phyloP scores from a whole-genome alignment of 169 alveolate genomes.

The Plasmodium reichenowi region DNA sequence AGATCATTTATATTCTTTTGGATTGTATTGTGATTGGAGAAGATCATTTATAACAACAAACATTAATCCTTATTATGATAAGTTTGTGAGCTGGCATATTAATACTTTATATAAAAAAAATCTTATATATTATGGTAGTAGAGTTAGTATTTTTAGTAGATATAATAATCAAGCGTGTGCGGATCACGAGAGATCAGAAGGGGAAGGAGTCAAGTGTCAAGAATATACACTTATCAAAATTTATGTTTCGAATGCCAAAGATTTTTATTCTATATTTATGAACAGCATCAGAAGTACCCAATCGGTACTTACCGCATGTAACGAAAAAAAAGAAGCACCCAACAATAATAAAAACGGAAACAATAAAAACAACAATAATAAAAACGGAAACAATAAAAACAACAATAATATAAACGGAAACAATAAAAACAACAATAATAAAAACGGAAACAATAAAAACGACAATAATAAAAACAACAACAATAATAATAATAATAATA shows the following conservation, averaged over 20 bases:
- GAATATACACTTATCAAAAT: conserved; percentile 97
- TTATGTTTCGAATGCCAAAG: conserved; percentile 84
- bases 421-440: too few species aligned
- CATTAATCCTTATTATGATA: conserved; percentile 97
- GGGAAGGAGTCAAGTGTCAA: conserved; percentile 93
- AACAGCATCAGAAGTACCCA: background rate
- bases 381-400: too few species aligned
- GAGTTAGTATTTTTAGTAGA: conserved; percentile 94
- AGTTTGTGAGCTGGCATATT: conserved; percentile 98
- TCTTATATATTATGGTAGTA: conserved; percentile 87
- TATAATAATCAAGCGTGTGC: conserved; percentile 98
- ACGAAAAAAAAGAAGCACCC: too few species aligned
- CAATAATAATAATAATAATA: background rate
- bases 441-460: too few species aligned
- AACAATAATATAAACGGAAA: too few species aligned
- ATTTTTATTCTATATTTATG: conserved; percentile 49
- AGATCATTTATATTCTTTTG: conserved; percentile 91
- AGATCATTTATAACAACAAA: conserved; percentile 99
- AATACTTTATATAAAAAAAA: conserved; percentile 89
- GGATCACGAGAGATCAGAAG: conserved; percentile 96
- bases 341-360: too few species aligned
- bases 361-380: too few species aligned
- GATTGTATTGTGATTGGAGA: conserved; percentile 96
- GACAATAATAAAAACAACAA: too few species aligned
- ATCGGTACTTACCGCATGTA: too few species aligned